Conservation (phyloP, 1,139 yeast genomes). For the Lizanozyma gosingica region DNA sequence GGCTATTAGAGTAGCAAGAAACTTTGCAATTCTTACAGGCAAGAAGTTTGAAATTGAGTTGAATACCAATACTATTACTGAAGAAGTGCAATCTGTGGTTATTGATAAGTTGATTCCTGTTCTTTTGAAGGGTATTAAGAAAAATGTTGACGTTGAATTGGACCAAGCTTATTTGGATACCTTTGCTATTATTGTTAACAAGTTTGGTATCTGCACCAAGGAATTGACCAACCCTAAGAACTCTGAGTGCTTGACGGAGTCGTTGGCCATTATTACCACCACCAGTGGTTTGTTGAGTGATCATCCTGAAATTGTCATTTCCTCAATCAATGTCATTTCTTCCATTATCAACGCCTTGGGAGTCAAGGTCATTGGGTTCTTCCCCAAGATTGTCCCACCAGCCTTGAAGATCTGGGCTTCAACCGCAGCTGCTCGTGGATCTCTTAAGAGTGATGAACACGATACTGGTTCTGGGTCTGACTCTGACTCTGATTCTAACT, state of each 20-base stretch:
- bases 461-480: neutral
- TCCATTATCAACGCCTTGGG: constrained; percentile 68
- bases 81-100: constrained; percentile 33
- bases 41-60: constrained; percentile 64
- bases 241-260: constrained; percentile 36
- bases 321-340: constrained; percentile 67
- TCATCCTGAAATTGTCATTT: constrained; percentile 57
- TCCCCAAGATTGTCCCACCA: constrained; percentile 78
- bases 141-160: constrained; percentile 35
- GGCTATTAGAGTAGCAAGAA: constrained; percentile 35
- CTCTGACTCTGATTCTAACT: neutral
- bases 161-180: constrained; percentile 68
- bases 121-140: constrained; percentile 36
- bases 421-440: constrained; percentile 5
- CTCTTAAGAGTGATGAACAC: neutral
- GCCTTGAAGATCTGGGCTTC: constrained; percentile 47
- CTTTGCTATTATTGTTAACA: constrained; percentile 51
- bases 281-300: constrained; percentile 43
- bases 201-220: constrained; percentile 43
- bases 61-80: constrained; percentile 28
- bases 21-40: constrained; percentile 52
- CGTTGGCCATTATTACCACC: constrained; percentile 46
- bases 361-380: constrained; percentile 75
- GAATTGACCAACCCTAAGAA: constrained; percentile 26
- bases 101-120: constrained; percentile 36